Evolutionary conservation across 2,329 filamentous ascomycete species (phyloP), one percentile per base, ranked within the genome.

Genomic region (Esteya vermicola): DNA sequence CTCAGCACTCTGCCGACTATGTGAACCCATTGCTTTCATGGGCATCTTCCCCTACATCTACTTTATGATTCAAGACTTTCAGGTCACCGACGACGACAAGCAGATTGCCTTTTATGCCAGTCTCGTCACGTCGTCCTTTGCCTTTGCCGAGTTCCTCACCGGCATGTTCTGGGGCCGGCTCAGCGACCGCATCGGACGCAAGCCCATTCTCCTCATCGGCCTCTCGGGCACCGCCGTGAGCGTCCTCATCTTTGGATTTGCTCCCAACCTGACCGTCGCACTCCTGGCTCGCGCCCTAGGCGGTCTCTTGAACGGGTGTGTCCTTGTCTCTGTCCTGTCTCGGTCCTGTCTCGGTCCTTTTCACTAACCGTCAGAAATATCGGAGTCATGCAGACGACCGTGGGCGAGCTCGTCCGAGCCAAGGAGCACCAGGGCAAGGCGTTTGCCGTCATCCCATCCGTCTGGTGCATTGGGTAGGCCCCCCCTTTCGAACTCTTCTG

Each of bases 11-110:
- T 94, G 88, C 63, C 81, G 91, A 55, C 89, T 98, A 65, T 95
- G 86, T 68, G 91, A 98, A 58, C 91, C 91, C 39, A 96, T 98
- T 59, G 91, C 91, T 6, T 96, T 98, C 69, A 96, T 95, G 85
- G 95, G 88, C 40, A 95, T 96, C 51, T 96, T 98, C 57, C 91
- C 91, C 2, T 98, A 96, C 60, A 86, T 93, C 51, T 96, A 94
- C 65, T 89, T 83, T 66, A 96, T 98, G 91, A 81, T 96, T 51
- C 71, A 86, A 52, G 85, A 86, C 45, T 96, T 96, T 61, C 69
- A 83, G 53, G 79, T 94, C 55, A 84, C 86, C 46, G 68, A 84
- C 35, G 77, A 86, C 54, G 68, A 81, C 47, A 78, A 72, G 51
- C 77, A 82, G 55, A 93, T 95, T 50, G 84, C 88, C 13, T 75